These are phyloP conservation scores for Cephaloascus albidus DNA, from an alignment of 805 yeast genomes.

Conservation along the genomic window DNA sequence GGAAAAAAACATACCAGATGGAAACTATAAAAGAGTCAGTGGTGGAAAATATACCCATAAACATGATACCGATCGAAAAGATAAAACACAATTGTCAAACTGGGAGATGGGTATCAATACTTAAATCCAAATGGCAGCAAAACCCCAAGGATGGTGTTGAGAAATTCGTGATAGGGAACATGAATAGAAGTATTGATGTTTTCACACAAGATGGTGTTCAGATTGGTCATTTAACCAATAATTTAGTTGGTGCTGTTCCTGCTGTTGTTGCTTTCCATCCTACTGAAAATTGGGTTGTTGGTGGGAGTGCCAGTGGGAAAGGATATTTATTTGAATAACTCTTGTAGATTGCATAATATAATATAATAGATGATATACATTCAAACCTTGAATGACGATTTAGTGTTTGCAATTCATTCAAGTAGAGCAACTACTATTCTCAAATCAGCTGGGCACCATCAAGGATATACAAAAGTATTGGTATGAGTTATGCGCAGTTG, in stretches of 20 bases:
- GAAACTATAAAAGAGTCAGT: conserved; percentile 5
- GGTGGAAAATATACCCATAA: conserved; percentile 17
- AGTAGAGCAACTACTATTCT: no score
- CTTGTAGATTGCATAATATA: no score
- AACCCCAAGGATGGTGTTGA: conserved; percentile 62
- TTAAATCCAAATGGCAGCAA: conserved; percentile 82
- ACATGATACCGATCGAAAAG: conserved; percentile 50
- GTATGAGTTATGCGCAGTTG: no score
- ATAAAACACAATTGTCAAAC: conserved; percentile 91
- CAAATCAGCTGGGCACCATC: no score
- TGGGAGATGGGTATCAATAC: conserved; percentile 92
- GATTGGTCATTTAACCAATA: conserved; percentile 62
- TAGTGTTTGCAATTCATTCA: no score
- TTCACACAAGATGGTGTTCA: conserved; percentile 71
- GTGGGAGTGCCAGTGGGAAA: conserved; percentile 93
- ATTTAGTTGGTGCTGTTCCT: conserved; percentile 78
- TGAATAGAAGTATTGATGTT: conserved; percentile 82
- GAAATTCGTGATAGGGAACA: conserved; percentile 86
- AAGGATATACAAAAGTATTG: no score
- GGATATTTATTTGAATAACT: conserved; percentile 48
- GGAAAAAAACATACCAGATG: conserved; percentile 11
- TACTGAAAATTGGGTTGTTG: conserved; percentile 79
- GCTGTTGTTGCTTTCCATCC: conserved; percentile 85
- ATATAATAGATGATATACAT: no score
- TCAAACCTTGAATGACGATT: no score